Base-by-base conservation (phyloP, 345 rosid genomes). In the Alliaria petiolata region DNA sequence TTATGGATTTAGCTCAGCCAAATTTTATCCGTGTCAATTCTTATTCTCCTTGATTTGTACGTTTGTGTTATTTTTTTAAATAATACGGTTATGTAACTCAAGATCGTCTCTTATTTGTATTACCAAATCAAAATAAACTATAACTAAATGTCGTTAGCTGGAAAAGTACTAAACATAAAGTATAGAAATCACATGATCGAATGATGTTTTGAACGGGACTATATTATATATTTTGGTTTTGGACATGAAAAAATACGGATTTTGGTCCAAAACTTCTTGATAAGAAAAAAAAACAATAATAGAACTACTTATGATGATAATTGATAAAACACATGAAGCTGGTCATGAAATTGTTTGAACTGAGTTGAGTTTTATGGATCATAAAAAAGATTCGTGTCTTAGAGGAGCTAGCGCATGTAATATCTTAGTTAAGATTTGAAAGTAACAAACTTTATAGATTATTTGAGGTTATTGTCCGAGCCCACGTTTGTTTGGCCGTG, bases 361-460 rank as follows among this genome's bases (percentile, higher is more conserved):
- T 46, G 9, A 4, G 9, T 57, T 22, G 2, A 9, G 15, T 28
- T 68, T 57, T 17, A 15, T 30, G 14, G 13, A 35, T 14, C 44
- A 39, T 30, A 16, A 59, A 42, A 70, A 19, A 60, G 14, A 31
- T 62, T 53, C 34, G 12, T 68, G 22, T 72, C 34, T 33, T 35
- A 25, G n/a, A 72, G 70, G 59, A 65, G n/a, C n/a, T n/a, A n/a
- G 77, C 60, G 66, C 59, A 49, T 65, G 71, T 66, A 65, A 38
- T 73, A 47, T 46, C 65, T 36, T 46, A 64, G 34, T 72, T 64
- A 59, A 67, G 62, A 61, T 25, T 49, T 5, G 34, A 25, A 61
- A 33, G 67, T 49, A 50, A 59, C 20, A 45, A 58, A 43, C 4
- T 2, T 26, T 15, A 34, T 30, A 60, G 50, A 49, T 67, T 17